A percentile compares a stretch with the other conserved stretches of the same genome.
Evolutionary conservation across 2,329 filamentous ascomycete species (phyloP).

Genomic region (Cladophialophora bantiana): DNA sequence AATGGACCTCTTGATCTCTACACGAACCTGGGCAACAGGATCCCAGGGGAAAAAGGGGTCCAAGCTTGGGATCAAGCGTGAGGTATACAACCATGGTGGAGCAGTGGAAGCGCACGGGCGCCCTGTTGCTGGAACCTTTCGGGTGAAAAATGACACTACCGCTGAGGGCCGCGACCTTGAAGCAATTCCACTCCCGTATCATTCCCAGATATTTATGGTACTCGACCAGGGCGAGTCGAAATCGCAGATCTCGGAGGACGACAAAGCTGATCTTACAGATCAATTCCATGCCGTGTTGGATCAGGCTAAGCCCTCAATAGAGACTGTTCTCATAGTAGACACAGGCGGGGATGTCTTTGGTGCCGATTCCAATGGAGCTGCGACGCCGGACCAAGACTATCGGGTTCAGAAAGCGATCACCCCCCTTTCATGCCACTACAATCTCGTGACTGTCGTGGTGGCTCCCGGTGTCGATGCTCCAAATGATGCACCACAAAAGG

Average conservation of each 20-base stretch:
- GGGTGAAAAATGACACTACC: conserved; percentile 30
- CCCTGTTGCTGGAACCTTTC: conserved; percentile 36
- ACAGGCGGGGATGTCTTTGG: conserved; percentile 41
- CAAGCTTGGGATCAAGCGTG: conserved; percentile 38
- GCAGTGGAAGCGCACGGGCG: conserved; percentile 27
- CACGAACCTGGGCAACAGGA: conserved; percentile 38
- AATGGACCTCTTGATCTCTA: conserved; percentile 39
- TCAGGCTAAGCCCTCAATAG: conserved; percentile 21
- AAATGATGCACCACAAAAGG: conserved; percentile 33
- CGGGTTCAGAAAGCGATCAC: conserved; percentile 35
- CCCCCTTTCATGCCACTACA: conserved; percentile 23
- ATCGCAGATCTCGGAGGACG: conserved; percentile 29
- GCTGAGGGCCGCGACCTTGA: conserved; percentile 39
- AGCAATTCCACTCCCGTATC: conserved; percentile 34
- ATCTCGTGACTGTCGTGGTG: conserved; percentile 38
- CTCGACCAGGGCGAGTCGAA: conserved; percentile 38
- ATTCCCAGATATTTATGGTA: conserved; percentile 38
- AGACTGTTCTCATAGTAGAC: conserved; percentile 38
- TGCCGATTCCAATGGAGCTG: conserved; percentile 24
- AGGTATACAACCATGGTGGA: conserved; percentile 39
- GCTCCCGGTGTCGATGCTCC: conserved; percentile 40
- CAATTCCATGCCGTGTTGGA: conserved; percentile 36
- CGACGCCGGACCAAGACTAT: conserved; percentile 38
- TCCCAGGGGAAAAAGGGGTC: conserved; percentile 38
- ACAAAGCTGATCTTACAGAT: conserved; percentile 33